A percentile compares a stretch with the other conserved stretches of the same genome.
Evolutionary conservation across 495 filamentous ascomycete species (phyloP).

Genomic region (Aspergillus bertholletiae): DNA sequence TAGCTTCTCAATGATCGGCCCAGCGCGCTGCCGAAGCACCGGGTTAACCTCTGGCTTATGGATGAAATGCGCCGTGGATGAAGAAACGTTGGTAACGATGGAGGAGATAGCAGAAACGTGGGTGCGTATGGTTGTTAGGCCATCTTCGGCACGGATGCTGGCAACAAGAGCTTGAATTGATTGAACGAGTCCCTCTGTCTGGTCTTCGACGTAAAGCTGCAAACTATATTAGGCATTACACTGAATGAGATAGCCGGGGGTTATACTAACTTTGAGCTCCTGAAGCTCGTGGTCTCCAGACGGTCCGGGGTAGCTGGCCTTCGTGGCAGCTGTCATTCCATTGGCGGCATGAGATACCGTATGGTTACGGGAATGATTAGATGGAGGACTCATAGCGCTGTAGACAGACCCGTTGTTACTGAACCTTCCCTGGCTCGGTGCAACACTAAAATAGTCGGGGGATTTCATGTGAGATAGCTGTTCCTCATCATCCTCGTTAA

Average conservation of each 20-base stretch:
- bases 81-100: slow-evolving; percentile 66
- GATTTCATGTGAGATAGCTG: slow-evolving; percentile 41
- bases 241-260: background rate
- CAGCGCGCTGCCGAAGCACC: slow-evolving; percentile 51
- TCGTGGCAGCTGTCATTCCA: slow-evolving; percentile 20
- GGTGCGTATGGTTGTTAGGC: slow-evolving; percentile 60
- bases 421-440: slow-evolving; percentile 40
- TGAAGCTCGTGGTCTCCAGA: slow-evolving; percentile 58
- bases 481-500: slow-evolving; percentile 72
- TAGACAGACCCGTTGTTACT: slow-evolving; percentile 52
- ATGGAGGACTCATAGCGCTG: slow-evolving; percentile 50
- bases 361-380: slow-evolving; percentile 24
- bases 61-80: slow-evolving; percentile 60
- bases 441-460: slow-evolving; percentile 47
- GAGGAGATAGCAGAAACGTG: slow-evolving; percentile 69
- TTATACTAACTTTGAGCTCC: slow-evolving; percentile 64
- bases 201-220: slow-evolving; percentile 79
- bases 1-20: slow-evolving; percentile 60
- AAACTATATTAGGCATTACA: slow-evolving; percentile 1
- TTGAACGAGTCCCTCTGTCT: slow-evolving; percentile 75
- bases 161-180: slow-evolving; percentile 79
- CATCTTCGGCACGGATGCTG: slow-evolving; percentile 68
- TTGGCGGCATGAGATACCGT: slow-evolving; percentile 22
- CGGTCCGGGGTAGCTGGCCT: slow-evolving; percentile 35
- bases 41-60: slow-evolving; percentile 34